Evolutionary conservation across 495 filamentous ascomycete species (phyloP).

Genomic region (Xylaria curta): DNA sequence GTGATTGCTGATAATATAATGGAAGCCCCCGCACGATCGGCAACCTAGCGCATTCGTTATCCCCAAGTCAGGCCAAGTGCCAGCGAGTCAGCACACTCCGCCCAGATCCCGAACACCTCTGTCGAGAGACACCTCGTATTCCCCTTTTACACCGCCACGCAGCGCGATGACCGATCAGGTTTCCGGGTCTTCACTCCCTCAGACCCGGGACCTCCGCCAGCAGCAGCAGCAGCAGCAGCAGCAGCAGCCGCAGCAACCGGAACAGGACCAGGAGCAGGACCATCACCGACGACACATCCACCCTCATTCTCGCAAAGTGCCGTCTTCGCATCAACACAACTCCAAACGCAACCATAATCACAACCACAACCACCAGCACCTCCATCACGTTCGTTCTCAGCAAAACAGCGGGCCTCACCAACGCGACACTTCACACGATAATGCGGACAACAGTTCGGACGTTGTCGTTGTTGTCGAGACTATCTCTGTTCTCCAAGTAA

Average conservation of each 20-base stretch:
- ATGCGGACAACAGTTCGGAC: constrained; percentile 30
- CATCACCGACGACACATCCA: constrained; percentile 32
- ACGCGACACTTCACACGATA: constrained; percentile 34
- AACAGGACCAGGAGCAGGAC: constrained; percentile 30
- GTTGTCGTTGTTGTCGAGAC: constrained; percentile 53
- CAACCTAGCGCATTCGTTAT: constrained; percentile 33
- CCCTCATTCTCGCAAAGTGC: constrained; percentile 41
- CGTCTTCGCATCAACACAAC: constrained; percentile 28
- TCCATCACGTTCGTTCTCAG: constrained; percentile 46
- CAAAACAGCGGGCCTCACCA: constrained; percentile 40
- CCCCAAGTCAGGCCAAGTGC: constrained; percentile 13
- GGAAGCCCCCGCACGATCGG: constrained; percentile 33
- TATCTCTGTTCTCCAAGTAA: constrained; percentile 56
- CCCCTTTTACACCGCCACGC: constrained; percentile 44
- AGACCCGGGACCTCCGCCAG: constrained; percentile 52
- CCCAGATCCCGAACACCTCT: constrained; percentile 18
- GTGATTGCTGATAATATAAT: constrained; percentile 29
- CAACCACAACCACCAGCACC: constrained; percentile 25
- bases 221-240: constrained; percentile 41
- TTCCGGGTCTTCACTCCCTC: constrained; percentile 61
- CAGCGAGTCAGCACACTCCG: constrained; percentile 31
- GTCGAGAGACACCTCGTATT: constrained; percentile 42
- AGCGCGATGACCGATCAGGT: constrained; percentile 56
- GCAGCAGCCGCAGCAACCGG: constrained; percentile 24
- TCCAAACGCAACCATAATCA: constrained; percentile 9